These are phyloP conservation scores for Tolypocladium tundrense DNA, from an alignment of 2,329 filamentous ascomycete species.

Conservation along the genomic window DNA sequence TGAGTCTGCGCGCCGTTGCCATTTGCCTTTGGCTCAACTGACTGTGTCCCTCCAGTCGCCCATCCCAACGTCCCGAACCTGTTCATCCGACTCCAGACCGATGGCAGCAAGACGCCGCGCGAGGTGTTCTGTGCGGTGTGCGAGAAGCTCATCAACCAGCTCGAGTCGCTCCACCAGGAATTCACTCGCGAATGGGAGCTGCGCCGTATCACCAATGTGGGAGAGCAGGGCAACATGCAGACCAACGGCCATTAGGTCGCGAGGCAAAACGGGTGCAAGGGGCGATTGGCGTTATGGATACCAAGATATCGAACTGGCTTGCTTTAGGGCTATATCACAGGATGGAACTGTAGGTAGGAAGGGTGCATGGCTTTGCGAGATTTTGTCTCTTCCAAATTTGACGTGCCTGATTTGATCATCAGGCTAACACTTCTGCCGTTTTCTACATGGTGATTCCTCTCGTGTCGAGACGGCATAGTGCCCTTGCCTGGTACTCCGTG, in stretches of 20 bases:
- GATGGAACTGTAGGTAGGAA: not conserved
- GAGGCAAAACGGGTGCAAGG: not conserved
- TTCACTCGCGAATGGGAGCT: conserved; percentile 90
- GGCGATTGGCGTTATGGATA: conserved; percentile 14
- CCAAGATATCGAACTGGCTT: conserved; percentile 3
- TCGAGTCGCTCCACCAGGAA: conserved; percentile 70
- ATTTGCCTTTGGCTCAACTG: conserved; percentile 11
- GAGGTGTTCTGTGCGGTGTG: conserved; percentile 76
- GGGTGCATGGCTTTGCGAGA: not conserved
- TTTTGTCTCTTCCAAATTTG: not conserved
- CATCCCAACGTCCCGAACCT: conserved; percentile 53
- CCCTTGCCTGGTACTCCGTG: not conserved
- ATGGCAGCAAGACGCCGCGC: conserved; percentile 79
- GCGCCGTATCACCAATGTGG: conserved; percentile 69
- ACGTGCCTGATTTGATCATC: not conserved
- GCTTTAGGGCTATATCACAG: conserved; percentile 1
- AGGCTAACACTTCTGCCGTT: not conserved
- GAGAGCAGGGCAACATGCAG: conserved; percentile 41
- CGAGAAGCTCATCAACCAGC: conserved; percentile 70
- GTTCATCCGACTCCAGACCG: conserved; percentile 77
- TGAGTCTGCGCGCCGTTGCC: conserved; percentile 27
- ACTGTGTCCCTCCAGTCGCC: conserved; percentile 25
- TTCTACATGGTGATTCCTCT: not conserved
- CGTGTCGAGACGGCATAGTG: not conserved
- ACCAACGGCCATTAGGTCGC: conserved; percentile 19